phyloP scores from a whole-genome alignment of 2,329 filamentous ascomycete genomes.

The Colletotrichum tanaceti region DNA sequence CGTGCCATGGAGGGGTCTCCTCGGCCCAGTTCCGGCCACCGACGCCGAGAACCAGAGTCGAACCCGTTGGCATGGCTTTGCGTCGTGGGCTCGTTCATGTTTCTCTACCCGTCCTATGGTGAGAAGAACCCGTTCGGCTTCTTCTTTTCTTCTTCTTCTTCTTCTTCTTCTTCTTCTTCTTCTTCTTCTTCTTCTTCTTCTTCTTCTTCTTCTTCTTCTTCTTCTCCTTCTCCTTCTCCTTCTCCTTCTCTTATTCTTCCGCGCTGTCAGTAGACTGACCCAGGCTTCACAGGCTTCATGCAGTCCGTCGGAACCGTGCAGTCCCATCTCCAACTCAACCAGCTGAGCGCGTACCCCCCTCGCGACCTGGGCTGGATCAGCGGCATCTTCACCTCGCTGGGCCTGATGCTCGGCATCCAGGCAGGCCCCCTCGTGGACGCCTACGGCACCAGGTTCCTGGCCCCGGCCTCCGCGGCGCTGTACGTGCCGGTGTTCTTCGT shows the following conservation, averaged over 20 bases:
- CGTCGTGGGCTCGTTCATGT: conserved; percentile 34
- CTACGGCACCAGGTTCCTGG: conserved; percentile 57
- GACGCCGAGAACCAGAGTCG: conserved; percentile 26
- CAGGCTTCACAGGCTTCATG: conserved; percentile 55
- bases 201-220: no score
- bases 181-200: no score
- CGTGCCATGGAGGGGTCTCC: not conserved
- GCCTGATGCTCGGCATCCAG: conserved; percentile 58
- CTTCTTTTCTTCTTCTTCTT: not conserved
- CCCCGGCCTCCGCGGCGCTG: conserved; percentile 50
- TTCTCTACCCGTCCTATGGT: conserved; percentile 39
- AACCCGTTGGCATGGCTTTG: conserved; percentile 38
- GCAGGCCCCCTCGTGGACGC: conserved; percentile 61
- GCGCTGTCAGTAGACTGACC: not conserved
- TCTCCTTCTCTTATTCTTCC: no score
- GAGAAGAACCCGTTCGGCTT: no score
- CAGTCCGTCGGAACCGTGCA: conserved; percentile 61
- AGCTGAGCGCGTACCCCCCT: conserved; percentile 55
- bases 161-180: no score
- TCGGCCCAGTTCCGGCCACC: not conserved
- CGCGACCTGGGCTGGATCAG: conserved; percentile 63
- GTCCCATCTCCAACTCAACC: conserved; percentile 58
- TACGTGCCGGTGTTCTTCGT: conserved; percentile 57
- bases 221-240: no score
- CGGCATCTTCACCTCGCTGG: conserved; percentile 58